Base-by-base conservation (phyloP, 208 protist genomes). In the Strigomonas culicis region DNA sequence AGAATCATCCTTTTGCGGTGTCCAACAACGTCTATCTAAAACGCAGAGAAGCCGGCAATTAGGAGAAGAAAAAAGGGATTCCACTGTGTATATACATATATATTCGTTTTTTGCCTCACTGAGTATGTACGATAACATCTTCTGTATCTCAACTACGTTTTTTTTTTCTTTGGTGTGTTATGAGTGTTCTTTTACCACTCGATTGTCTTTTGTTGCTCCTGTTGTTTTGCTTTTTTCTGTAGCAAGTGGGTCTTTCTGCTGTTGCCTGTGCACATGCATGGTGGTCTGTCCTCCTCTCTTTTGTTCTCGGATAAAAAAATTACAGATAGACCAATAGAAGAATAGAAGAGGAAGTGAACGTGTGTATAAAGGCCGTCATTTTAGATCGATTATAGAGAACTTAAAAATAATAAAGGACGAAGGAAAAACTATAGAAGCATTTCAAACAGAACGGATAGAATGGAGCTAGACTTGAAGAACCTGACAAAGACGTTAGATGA, bases 321-420 rank as follows among this genome's bases (percentile, higher is more conserved):
- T 30, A 53, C 25, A 53, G 10, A 53, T 22, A 53, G 17, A 53
- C 6, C 6, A 53, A 53, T 21, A 53, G 25, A 53, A 53, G 10
- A 57, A 57, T 25, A 57, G 24, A 57, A 57, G 28, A 36, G 51
- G 19, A 30, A 57, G 28, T 30, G 44, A 43, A 60, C 11, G 44
- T 44, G 8, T 28, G 19, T 46, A 22, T 46, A 32, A 17, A 31
- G 21, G 25, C 30, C 13, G 7, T 46, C 13, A 32, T 60, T 44
- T 60, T 60, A 17, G 6, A 41, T 6, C 36, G 36, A 41, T n/a
- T n/a, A 41, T 39, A 44, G 24, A 39, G 2, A 57, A 13, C 7
- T 30, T 25, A 57, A 8, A 30, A 57, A 57, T 21, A 57, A 57
- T 30, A 57, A 57, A 4, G 24, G 8, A 39, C 11, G 28, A 30